These are phyloP conservation scores for Aspergillus bombycis DNA, from an alignment of 2,329 filamentous ascomycete species.

Conservation along the genomic window DNA sequence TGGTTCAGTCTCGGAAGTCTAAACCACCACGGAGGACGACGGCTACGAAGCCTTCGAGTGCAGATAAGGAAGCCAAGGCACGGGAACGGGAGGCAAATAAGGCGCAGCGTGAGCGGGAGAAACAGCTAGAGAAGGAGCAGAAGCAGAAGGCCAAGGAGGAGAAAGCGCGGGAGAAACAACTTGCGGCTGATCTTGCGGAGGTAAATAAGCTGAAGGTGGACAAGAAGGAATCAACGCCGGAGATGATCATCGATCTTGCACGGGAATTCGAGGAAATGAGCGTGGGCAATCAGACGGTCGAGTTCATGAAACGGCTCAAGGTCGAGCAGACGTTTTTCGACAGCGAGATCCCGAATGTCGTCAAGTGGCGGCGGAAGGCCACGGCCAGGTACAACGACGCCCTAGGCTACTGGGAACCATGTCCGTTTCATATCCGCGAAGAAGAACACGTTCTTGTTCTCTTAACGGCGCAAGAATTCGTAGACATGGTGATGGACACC, in stretches of 20 bases:
- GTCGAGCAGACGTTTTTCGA: conserved; percentile 46
- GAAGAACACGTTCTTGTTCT: conserved; percentile 68
- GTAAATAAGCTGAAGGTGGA: conserved; percentile 74
- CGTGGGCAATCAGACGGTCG: conserved; percentile 47
- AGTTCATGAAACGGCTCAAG: conserved; percentile 46
- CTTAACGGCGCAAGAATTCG: conserved; percentile 67
- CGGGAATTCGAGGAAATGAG: conserved; percentile 54
- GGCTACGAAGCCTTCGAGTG: conserved; percentile 31
- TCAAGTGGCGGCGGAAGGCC: conserved; percentile 72
- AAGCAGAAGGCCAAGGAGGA: conserved; percentile 54
- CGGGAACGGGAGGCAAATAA: conserved; percentile 55
- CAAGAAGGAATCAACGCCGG: conserved; percentile 71
- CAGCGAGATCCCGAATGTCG: conserved; percentile 51
- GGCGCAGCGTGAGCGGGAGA: conserved; percentile 57
- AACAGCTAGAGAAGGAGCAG: conserved; percentile 58
- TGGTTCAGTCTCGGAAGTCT: conserved; percentile 52
- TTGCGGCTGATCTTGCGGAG: conserved; percentile 67
- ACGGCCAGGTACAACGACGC: conserved; percentile 64
- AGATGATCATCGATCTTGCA: conserved; percentile 78
- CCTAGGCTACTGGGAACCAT: conserved; percentile 67
- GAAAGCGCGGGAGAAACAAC: conserved; percentile 65
- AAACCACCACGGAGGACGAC: conserved; percentile 45
- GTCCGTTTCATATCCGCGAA: conserved; percentile 48
- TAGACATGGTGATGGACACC: conserved; percentile 58
- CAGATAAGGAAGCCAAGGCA: conserved; percentile 51